A percentile compares a stretch with the other conserved stretches of the same genome.
phyloP scores from a whole-genome alignment of 169 alveolate genomes.

The Plasmodium ovale region DNA sequence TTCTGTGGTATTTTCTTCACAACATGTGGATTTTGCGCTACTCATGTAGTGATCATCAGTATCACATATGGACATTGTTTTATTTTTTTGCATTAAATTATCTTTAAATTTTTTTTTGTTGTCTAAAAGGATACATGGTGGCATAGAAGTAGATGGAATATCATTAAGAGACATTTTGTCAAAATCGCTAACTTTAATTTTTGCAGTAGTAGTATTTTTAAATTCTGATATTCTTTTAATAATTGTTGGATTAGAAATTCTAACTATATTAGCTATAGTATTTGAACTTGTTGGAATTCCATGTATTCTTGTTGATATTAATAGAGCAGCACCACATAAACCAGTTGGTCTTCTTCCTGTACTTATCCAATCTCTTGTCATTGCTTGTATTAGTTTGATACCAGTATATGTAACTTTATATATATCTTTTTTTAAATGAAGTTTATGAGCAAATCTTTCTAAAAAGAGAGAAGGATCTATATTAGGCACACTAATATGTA shows the following conservation, averaged over 20 bases:
- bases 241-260: constrained; percentile 96
- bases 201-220: constrained; percentile 93
- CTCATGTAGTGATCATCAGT: constrained; percentile 61
- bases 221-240: constrained; percentile 96
- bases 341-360: constrained; percentile 99
- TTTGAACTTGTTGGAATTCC: constrained; percentile 91
- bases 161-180: constrained; percentile 89
- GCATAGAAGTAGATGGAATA: constrained; percentile 87
- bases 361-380: constrained; percentile 98
- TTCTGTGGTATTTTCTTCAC: not conserved
- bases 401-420: constrained; percentile 96
- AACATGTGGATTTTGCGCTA: constrained; percentile 2
- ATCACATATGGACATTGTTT: constrained; percentile 72
- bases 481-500: constrained; percentile 92
- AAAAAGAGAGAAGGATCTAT: constrained; percentile 97
- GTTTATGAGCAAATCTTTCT: constrained; percentile 96
- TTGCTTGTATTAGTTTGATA: constrained; percentile 95
- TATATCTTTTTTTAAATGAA: constrained; percentile 94
- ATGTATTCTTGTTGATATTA: constrained; percentile 98
- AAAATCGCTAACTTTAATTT: constrained; percentile 93
- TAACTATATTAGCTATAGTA: constrained; percentile 93
- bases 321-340: constrained; percentile 99
- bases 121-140: constrained; percentile 86
- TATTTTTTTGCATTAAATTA: constrained; percentile 59
- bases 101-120: constrained; percentile 70